phyloP scores from a whole-genome alignment of 2,329 filamentous ascomycete species.

The Penicillium sp. region DNA sequence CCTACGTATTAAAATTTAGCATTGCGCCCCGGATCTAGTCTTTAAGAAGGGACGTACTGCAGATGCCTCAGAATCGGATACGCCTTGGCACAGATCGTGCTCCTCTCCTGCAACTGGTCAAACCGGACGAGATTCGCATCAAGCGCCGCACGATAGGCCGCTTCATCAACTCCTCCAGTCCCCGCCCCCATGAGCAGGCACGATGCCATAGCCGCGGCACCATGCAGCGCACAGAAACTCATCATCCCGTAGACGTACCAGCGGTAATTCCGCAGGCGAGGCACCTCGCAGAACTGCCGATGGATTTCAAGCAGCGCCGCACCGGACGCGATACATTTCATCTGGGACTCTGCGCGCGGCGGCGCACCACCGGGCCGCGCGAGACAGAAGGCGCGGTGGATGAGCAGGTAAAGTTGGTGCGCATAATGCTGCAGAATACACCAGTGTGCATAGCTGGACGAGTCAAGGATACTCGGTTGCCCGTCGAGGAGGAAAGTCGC shows the following conservation, averaged over 20 bases:
- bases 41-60: neutral
- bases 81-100: neutral
- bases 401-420: slow-evolving; percentile 35
- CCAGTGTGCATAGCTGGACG: slow-evolving; percentile 31
- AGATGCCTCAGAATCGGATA: neutral
- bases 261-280: neutral
- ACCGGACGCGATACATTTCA: slow-evolving; percentile 29
- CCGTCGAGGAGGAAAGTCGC: slow-evolving; percentile 22
- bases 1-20: no score
- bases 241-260: neutral
- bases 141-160: neutral
- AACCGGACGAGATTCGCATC: neutral
- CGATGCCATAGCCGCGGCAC: neutral
- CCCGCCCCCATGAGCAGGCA: neutral
- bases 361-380: neutral
- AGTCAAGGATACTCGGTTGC: slow-evolving; percentile 24
- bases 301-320: slow-evolving; percentile 30
- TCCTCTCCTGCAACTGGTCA: neutral
- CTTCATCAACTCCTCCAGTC: no score
- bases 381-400: slow-evolving; percentile 31
- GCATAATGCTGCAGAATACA: slow-evolving; percentile 38
- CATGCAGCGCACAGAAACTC: slow-evolving; percentile 4
- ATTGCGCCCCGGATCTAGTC: no score
- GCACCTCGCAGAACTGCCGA: slow-evolving; percentile 1
- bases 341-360: slow-evolving; percentile 13